Conservation (phyloP, 345 rosid genomes). For the Stellera chamaejasme region DNA sequence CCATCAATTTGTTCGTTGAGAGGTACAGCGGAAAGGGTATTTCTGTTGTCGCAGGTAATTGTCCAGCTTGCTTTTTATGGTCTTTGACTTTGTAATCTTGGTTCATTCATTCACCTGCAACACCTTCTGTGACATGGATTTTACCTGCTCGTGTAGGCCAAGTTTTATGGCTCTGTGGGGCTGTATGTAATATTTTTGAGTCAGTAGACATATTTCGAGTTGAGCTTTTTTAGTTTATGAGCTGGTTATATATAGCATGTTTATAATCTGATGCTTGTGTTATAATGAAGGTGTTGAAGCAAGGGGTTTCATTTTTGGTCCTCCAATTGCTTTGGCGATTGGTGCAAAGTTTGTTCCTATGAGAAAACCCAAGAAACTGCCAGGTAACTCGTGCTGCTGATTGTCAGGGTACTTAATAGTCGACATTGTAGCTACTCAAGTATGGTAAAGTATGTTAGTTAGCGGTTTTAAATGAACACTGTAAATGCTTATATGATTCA, state of each 20-base stretch:
- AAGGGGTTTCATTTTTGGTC: slow-evolving; percentile 97
- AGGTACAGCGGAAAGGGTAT: slow-evolving; percentile 55
- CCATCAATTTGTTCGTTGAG: slow-evolving; percentile 81
- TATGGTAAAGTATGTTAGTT: too few relatives aligned
- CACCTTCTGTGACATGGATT: too few relatives aligned
- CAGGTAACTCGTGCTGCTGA: slow-evolving; percentile 37
- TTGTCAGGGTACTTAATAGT: background rate
- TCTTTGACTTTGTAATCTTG: too few relatives aligned
- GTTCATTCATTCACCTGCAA: too few relatives aligned
- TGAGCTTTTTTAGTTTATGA: too few relatives aligned
- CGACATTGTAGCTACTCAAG: background rate
- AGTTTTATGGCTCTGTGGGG: too few relatives aligned
- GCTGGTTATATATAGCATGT: slow-evolving; percentile 2
- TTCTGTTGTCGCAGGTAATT: slow-evolving; percentile 74
- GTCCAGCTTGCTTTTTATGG: background rate
- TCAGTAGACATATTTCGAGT: too few relatives aligned
- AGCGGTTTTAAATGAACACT: too few relatives aligned
- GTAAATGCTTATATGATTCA: too few relatives aligned
- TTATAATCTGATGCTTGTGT: background rate
- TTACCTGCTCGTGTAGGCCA: too few relatives aligned
- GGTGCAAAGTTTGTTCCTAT: slow-evolving; percentile 98
- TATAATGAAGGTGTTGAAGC: slow-evolving; percentile 78
- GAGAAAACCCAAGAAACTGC: slow-evolving; percentile 95
- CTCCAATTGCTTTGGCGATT: slow-evolving; percentile 97
- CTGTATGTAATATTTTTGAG: too few relatives aligned